A percentile compares a stretch with the other conserved stretches of the same genome.
Conservation (phyloP, 257 asterid genomes). For the Rehmannia glutinosa region DNA sequence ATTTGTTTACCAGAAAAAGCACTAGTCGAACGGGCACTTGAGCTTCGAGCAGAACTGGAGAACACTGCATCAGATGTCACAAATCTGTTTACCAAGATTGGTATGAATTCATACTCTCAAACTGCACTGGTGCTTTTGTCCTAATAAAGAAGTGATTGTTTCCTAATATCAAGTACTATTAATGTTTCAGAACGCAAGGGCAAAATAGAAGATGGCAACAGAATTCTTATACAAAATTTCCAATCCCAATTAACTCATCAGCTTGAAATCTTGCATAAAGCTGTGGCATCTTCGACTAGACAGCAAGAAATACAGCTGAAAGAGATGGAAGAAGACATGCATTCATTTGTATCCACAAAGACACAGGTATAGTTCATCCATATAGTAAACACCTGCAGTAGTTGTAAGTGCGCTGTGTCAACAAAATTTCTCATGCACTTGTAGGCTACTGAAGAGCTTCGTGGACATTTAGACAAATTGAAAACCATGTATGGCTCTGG, state of each 20-base stretch:
- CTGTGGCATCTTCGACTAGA: conserved; percentile 83
- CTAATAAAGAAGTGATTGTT: background rate
- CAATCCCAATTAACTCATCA: conserved; percentile 84
- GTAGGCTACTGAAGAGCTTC: conserved; percentile 92
- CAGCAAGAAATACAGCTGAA: conserved; percentile 85
- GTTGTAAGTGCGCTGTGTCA: conserved; percentile 8
- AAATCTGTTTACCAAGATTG: conserved; percentile 86
- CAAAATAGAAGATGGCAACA: conserved; percentile 85
- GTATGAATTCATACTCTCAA: conserved; percentile 40
- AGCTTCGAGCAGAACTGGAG: conserved; percentile 90
- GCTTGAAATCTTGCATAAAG: conserved; percentile 77
- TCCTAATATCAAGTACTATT: conserved; percentile 9
- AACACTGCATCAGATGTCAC: conserved; percentile 84
- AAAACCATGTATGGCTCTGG: conserved; percentile 79
- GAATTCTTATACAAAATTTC: conserved; percentile 69
- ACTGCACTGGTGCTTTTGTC: background rate
- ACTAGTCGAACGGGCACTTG: conserved; percentile 83
- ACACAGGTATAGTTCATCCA: conserved; percentile 49
- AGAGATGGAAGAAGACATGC: conserved; percentile 97
- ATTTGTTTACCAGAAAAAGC: conserved; percentile 68
- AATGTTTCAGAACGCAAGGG: conserved; percentile 78
- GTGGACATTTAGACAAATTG: conserved; percentile 57
- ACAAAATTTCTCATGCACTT: conserved; percentile 15
- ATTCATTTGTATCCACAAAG: conserved; percentile 83
- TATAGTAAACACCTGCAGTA: conserved; percentile 9